A percentile compares a stretch with the other conserved stretches of the same genome.
Conservation (phyloP, 1,284 basidiomycete species). For the Ustilago cynodontis region DNA sequence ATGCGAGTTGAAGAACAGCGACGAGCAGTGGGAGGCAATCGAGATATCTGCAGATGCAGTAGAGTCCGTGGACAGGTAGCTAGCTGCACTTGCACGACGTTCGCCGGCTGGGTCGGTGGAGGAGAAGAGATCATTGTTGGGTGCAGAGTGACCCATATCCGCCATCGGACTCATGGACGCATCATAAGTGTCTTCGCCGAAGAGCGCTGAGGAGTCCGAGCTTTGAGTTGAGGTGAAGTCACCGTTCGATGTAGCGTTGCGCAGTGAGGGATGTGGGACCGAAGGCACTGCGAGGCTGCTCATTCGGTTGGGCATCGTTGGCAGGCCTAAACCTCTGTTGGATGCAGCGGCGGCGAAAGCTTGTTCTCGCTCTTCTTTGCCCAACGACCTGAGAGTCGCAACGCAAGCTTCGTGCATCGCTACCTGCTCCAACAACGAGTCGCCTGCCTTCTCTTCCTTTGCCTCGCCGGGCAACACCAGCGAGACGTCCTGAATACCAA, state of each 20-base stretch:
- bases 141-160: slow-evolving; percentile 31
- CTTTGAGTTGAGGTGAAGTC: slow-evolving; percentile 28
- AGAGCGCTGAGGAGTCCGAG: slow-evolving; percentile 20
- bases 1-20: slow-evolving; percentile 39
- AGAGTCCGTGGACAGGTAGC: slow-evolving; percentile 38
- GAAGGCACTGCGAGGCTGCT: slow-evolving; percentile 20
- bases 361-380: slow-evolving; percentile 24
- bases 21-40: slow-evolving; percentile 34
- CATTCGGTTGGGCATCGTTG: slow-evolving; percentile 23
- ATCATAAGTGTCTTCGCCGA: slow-evolving; percentile 33
- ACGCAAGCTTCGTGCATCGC: slow-evolving; percentile 47
- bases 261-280: not conserved
- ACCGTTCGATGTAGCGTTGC: slow-evolving; percentile 17
- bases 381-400: slow-evolving; percentile 17
- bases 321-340: not conserved
- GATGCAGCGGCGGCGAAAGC: slow-evolving; percentile 25
- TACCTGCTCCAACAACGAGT: slow-evolving; percentile 44
- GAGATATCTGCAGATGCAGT: slow-evolving; percentile 34
- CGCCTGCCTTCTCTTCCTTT: slow-evolving; percentile 20
- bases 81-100: slow-evolving; percentile 31
- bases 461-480: slow-evolving; percentile 15
- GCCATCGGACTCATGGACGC: slow-evolving; percentile 39
- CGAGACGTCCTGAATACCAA: slow-evolving; percentile 30
- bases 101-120: slow-evolving; percentile 1
- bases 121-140: not conserved